A percentile compares a stretch with the other conserved stretches of the same genome.
Evolutionary conservation across 805 yeast species (phyloP).

Genomic region (Hermanozyma aechmeae): DNA sequence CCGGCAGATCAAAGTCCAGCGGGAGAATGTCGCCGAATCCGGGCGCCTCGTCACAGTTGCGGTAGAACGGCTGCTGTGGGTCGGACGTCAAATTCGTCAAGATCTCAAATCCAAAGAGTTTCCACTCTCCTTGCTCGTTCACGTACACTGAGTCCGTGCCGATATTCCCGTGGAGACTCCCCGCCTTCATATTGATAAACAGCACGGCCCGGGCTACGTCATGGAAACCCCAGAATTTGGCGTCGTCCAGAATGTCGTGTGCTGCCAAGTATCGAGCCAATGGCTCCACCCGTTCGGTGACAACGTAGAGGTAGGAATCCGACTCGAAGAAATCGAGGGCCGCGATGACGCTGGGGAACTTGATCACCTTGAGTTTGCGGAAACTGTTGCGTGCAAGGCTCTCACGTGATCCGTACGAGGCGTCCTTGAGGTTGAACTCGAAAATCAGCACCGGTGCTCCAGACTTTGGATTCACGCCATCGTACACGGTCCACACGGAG

Average conservation of each 20-base stretch:
- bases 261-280: constrained; percentile 30
- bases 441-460: constrained; percentile 54
- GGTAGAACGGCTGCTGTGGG: constrained; percentile 35
- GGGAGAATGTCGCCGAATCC: constrained; percentile 15
- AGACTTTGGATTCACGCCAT: constrained; percentile 48
- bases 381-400: constrained; percentile 27
- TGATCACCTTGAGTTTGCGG: constrained; percentile 43
- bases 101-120: constrained; percentile 72
- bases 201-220: constrained; percentile 45
- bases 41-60: constrained; percentile 18
- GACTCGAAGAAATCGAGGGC: constrained; percentile 56
- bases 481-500: constrained; percentile 54
- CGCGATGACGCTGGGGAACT: constrained; percentile 61
- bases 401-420: constrained; percentile 11
- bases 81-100: constrained; percentile 40
- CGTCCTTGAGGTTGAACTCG: constrained; percentile 43
- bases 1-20: too few species aligned
- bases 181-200: constrained; percentile 48
- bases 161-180: constrained; percentile 57
- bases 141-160: constrained; percentile 46
- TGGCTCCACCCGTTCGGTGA: constrained; percentile 62
- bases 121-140: constrained; percentile 70
- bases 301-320: constrained; percentile 46
- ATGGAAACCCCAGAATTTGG: constrained; percentile 46
- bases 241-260: constrained; percentile 17